A percentile compares a stretch with the other conserved stretches of the same genome.
phyloP scores from a whole-genome alignment of 2,329 filamentous ascomycete species.

The Ophiostoma ips region DNA sequence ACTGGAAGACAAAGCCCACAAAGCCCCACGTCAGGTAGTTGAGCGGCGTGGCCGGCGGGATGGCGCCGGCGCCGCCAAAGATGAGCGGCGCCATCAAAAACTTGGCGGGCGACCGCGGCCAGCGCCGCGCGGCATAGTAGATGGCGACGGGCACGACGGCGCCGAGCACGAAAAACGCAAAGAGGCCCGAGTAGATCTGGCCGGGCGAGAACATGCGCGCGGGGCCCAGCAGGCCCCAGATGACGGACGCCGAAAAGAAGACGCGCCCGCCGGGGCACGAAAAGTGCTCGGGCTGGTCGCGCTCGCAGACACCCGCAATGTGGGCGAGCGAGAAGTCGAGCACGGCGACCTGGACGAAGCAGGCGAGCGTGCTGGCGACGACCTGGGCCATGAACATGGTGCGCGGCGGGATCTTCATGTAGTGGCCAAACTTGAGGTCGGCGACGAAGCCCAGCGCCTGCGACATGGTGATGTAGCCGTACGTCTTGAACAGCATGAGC shows the following conservation, averaged over 20 bases:
- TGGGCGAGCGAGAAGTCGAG: conserved; percentile 46
- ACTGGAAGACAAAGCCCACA: conserved; percentile 59
- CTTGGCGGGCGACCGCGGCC: conserved; percentile 34
- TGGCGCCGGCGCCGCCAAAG: conserved; percentile 43
- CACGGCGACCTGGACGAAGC: conserved; percentile 51
- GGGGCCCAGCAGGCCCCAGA: conserved; percentile 54
- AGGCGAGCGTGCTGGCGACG: conserved; percentile 51
- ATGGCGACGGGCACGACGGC: conserved; percentile 37
- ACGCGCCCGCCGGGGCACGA: conserved; percentile 49
- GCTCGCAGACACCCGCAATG: conserved; percentile 51
- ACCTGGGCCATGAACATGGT: conserved; percentile 55
- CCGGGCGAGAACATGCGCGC: conserved; percentile 49
- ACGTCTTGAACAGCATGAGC: conserved; percentile 70
- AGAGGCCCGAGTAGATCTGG: conserved; percentile 46
- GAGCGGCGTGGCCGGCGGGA: conserved; percentile 55
- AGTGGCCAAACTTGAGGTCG: conserved; percentile 55
- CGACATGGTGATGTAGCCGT: conserved; percentile 54
- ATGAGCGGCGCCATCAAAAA: conserved; percentile 49
- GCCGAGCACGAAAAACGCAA: conserved; percentile 45
- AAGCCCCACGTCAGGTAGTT: conserved; percentile 64
- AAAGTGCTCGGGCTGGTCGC: conserved; percentile 42
- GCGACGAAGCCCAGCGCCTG: conserved; percentile 52
- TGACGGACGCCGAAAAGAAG: conserved; percentile 54
- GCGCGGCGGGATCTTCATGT: conserved; percentile 52
- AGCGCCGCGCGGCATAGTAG: conserved; percentile 34